Conservation (phyloP, 2,329 filamentous ascomycete species). For the Arthroderma uncinatum region DNA sequence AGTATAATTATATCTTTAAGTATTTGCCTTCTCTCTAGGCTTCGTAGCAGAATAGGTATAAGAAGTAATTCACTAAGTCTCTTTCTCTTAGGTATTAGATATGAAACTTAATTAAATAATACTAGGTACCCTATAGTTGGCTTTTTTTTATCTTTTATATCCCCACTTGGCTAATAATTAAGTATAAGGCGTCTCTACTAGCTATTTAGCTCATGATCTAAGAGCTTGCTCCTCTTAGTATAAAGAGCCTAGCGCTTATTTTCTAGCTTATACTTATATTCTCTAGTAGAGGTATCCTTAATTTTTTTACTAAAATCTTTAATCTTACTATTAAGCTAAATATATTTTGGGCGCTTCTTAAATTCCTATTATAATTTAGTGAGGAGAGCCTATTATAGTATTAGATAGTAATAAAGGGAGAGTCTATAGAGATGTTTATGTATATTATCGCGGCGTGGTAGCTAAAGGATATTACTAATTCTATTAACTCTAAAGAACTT, state of each 20-base stretch:
- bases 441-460: background rate
- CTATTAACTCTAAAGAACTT: background rate
- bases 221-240: background rate
- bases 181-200: background rate
- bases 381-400: background rate
- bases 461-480: background rate
- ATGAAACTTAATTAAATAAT: conserved; percentile 7
- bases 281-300: background rate
- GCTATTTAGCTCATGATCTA: background rate
- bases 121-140: conserved; percentile 5
- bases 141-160: background rate
- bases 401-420: background rate
- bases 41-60: conserved; percentile 7
- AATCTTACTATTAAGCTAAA: background rate
- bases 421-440: background rate
- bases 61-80: conserved; percentile 6
- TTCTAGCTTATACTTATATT: background rate
- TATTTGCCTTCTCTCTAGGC: conserved; percentile 5
- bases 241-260: background rate
- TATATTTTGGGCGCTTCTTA: background rate
- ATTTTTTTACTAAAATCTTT: background rate
- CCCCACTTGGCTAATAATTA: conserved; percentile 1
- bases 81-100: conserved; percentile 9
- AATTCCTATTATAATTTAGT: conserved; percentile 5
- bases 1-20: conserved; percentile 8